phyloP scores from a whole-genome alignment of 2,329 filamentous ascomycete genomes.

The Huntiella decipiens region DNA sequence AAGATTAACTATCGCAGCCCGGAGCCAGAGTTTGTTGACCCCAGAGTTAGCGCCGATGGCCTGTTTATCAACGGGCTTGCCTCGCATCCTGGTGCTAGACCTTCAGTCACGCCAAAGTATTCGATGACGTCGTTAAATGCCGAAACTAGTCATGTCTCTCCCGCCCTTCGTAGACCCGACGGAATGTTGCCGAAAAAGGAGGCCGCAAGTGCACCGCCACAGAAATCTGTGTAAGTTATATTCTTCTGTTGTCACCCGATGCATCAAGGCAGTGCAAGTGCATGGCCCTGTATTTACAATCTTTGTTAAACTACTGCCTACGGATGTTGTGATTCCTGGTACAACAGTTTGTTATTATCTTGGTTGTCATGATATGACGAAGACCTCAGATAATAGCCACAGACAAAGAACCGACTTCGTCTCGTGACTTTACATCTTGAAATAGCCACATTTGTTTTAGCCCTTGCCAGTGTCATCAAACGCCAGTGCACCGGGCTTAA shows the following conservation, averaged over 20 bases:
- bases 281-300: background rate
- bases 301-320: background rate
- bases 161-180: background rate
- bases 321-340: background rate
- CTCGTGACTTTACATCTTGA: background rate
- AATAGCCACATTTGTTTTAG: too few species aligned
- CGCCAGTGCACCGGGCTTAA: too few species aligned
- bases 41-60: background rate
- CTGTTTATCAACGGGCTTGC: slow-evolving; percentile 9
- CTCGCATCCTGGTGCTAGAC: slow-evolving; percentile 3
- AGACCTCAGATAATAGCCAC: background rate
- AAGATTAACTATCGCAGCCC: background rate
- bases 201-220: background rate
- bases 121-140: background rate
- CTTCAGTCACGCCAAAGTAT: background rate
- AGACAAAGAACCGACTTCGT: background rate
- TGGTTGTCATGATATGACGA: background rate
- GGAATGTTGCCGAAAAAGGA: background rate
- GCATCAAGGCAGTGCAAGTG: background rate
- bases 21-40: background rate
- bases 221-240: background rate
- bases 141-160: background rate
- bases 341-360: background rate
- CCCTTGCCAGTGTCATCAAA: too few species aligned
- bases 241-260: background rate